Evolutionary conservation across 768 basidiomycete species (phyloP), one percentile per base, ranked within the genome.

Genomic region (Guyanaporus albipodus): DNA sequence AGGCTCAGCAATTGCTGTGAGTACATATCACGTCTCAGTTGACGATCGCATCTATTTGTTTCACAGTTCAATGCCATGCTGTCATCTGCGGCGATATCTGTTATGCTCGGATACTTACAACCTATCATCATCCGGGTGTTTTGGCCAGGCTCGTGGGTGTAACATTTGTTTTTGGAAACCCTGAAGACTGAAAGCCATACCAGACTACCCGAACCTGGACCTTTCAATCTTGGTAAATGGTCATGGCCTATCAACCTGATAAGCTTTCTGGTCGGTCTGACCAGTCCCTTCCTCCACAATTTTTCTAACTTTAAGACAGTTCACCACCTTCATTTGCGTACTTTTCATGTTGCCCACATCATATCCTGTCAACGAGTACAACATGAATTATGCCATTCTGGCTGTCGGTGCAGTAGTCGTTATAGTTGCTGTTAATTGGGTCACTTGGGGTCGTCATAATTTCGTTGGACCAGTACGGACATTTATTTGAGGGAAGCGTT

Each of bases 331-430:
- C 62, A 70, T 79, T 21, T 80, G 77, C 57, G 56, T 77, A 4
- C 68, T 80, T 4, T 80, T 80, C 64, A 62, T 81, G 44, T 66
- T 81, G 18, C 78, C 78, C 6, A 81, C 78, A n/a, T 68, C 73
- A 1, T 69, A 68, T 39, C 79, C 78, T 0, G 77, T 78, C 17
- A 73, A 63, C 31, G 49, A 64, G 35, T 54, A 71, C 38, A 75
- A 78, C 58, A 82, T 80, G 79, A 80, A 81, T 58, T 80, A 82
- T 49, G 69, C 79, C 0, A 65, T 80, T 39, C 69, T 80, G 4
- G 77, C 78, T 5, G 66, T 80, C 18, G 77, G 76, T 7, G 74
- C 65, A 0, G 63, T 79, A 14, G 51, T 70, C 19, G 24, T 77
- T 26, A 53, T 79, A n/a, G 77, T 79, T 14, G 59, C 62, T 4